These are phyloP conservation scores for Linnemannia zychae DNA, from an alignment of 192 early-diverging fungal species.

Conservation along the genomic window DNA sequence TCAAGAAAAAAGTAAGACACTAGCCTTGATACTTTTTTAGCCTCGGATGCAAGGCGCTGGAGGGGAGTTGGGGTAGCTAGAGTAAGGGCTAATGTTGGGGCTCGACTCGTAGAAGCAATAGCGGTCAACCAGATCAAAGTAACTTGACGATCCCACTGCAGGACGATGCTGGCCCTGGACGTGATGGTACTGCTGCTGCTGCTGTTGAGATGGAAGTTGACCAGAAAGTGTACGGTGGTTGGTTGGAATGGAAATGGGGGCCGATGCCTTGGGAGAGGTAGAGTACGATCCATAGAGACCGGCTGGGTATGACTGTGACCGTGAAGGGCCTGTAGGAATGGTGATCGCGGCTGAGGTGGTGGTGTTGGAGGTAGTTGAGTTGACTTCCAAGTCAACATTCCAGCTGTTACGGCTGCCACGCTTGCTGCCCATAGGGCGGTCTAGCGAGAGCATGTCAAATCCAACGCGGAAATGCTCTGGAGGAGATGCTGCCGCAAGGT, in stretches of 20 bases:
- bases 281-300: constrained; percentile 18
- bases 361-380: not conserved
- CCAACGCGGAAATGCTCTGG: constrained; percentile 45
- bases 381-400: constrained; percentile 20
- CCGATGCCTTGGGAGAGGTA: constrained; percentile 23
- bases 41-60: constrained; percentile 50
- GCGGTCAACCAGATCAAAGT: constrained; percentile 66
- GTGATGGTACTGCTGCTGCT: not conserved
- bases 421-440: constrained; percentile 7
- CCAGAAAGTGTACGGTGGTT: too few relatives aligned
- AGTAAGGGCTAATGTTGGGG: constrained; percentile 41
- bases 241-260: constrained; percentile 55
- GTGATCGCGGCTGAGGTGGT: not conserved
- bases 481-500: constrained; percentile 30
- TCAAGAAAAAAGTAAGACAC: not conserved
- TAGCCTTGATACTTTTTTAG: not conserved
- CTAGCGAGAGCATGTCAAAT: constrained; percentile 23
- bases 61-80: constrained; percentile 49
- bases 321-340: not conserved
- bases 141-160: constrained; percentile 59
- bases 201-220: not conserved
- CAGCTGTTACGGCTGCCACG: constrained; percentile 28
- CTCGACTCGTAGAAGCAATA: constrained; percentile 68
- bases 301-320: constrained; percentile 30
- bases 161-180: constrained; percentile 22